Evolutionary conservation across 495 filamentous ascomycete genomes (phyloP).

Genomic region (Aspergillus biplanus): DNA sequence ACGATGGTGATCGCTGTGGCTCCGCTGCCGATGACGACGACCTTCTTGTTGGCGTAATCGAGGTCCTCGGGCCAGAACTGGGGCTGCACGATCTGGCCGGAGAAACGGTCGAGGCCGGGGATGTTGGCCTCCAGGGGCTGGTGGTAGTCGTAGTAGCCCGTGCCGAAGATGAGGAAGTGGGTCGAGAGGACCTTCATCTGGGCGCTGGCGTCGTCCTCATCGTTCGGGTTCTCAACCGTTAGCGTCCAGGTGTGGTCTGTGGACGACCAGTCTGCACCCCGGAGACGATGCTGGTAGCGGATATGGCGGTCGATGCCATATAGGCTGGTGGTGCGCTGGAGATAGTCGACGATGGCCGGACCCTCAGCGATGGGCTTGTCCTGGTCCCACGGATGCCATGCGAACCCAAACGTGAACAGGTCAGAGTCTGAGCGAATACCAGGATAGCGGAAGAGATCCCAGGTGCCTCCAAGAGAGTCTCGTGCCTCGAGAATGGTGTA

Average conservation of each 20-base stretch:
- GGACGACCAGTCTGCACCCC: constrained; percentile 61
- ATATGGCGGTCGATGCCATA: constrained; percentile 67
- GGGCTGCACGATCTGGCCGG: constrained; percentile 52
- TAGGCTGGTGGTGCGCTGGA: constrained; percentile 59
- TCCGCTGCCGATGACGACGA: constrained; percentile 61
- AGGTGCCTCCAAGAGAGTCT: constrained; percentile 66
- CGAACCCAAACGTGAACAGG: constrained; percentile 68
- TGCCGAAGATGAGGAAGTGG: constrained; percentile 63
- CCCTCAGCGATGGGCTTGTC: constrained; percentile 64
- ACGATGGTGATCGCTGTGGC: constrained; percentile 60
- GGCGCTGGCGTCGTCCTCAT: constrained; percentile 25
- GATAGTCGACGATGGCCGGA: constrained; percentile 60
- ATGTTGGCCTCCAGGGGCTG: constrained; percentile 56
- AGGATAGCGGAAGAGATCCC: constrained; percentile 74
- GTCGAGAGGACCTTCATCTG: constrained; percentile 49
- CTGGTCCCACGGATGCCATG: constrained; percentile 68
- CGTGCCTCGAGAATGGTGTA: constrained; percentile 69
- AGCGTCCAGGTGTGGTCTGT: constrained; percentile 64
- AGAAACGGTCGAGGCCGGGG: constrained; percentile 43
- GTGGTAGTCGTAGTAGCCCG: constrained; percentile 70
- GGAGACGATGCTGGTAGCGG: constrained; percentile 59
- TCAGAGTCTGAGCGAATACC: constrained; percentile 71
- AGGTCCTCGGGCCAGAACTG: constrained; percentile 57
- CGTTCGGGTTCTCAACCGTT: constrained; percentile 46
- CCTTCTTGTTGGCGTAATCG: constrained; percentile 53